A percentile compares a stretch with the other conserved stretches of the same genome.
Evolutionary conservation across 169 alveolate genomes (phyloP).

Genomic region (Babesia divergens): DNA sequence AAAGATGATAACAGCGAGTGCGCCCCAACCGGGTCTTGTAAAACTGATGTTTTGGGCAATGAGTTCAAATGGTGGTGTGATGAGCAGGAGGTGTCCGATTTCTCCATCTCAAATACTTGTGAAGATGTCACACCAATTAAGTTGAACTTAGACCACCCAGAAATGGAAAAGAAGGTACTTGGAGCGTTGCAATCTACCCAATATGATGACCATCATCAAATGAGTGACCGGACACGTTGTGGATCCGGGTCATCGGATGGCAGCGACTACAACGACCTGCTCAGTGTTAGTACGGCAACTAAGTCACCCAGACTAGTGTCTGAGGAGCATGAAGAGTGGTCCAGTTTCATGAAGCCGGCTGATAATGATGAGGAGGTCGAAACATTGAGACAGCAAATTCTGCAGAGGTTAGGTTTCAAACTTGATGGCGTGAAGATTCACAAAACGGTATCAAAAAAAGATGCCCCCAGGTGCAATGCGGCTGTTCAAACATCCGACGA

Average conservation of each 20-base stretch:
- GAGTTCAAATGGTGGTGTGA: constrained; percentile 65
- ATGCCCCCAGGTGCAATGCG: neutral
- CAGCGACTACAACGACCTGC: neutral
- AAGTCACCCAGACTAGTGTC: neutral
- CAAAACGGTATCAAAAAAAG: neutral
- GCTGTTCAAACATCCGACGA: constrained; percentile 10
- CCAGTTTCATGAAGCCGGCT: constrained; percentile 49
- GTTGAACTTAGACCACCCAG: neutral
- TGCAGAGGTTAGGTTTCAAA: constrained; percentile 32
- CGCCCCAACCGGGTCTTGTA: constrained; percentile 5
- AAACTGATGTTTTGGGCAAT: neutral
- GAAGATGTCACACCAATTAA: constrained; percentile 36
- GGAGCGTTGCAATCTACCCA: neutral
- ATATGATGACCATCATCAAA: neutral
- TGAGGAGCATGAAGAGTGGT: constrained; percentile 15
- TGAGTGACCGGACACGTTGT: constrained; percentile 20
- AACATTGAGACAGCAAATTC: constrained; percentile 11
- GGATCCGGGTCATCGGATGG: constrained; percentile 8
- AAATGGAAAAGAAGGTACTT: neutral
- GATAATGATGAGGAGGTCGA: constrained; percentile 17
- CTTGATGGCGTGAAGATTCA: neutral
- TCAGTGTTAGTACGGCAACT: neutral
- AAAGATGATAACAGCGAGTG: neutral
- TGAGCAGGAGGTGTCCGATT: constrained; percentile 31
- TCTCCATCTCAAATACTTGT: constrained; percentile 10